These are phyloP conservation scores for Serendipita sp. DNA, from an alignment of 768 basidiomycete species.

Conservation along the genomic window DNA sequence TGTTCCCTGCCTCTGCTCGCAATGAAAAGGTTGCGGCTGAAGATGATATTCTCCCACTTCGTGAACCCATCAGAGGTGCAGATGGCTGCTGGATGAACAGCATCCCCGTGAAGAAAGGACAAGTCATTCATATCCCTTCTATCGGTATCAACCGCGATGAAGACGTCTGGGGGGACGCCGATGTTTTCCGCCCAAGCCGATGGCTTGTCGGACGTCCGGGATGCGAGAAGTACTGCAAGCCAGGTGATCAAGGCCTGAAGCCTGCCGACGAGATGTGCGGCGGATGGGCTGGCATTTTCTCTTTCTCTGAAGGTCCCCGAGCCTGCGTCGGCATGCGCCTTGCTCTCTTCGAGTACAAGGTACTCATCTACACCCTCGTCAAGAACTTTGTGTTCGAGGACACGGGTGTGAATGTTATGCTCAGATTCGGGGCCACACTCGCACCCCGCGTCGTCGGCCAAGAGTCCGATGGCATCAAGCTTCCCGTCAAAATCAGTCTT, in stretches of 20 bases:
- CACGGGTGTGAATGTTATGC: slow-evolving; percentile 15
- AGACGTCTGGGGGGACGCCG: slow-evolving; percentile 24
- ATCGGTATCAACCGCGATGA: slow-evolving; percentile 20
- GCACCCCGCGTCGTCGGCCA: slow-evolving; percentile 8
- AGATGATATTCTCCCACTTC: slow-evolving; percentile 29
- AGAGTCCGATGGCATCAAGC: slow-evolving; percentile 7
- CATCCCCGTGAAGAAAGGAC: slow-evolving; percentile 22
- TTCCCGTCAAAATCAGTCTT: slow-evolving; percentile 9
- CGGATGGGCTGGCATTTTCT: slow-evolving; percentile 24
- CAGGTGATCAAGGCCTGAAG: slow-evolving; percentile 16
- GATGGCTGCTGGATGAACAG: slow-evolving; percentile 17
- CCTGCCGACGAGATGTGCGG: slow-evolving; percentile 13
- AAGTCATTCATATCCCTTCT: slow-evolving; percentile 24
- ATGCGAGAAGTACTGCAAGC: slow-evolving; percentile 8
- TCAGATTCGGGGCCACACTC: slow-evolving; percentile 7
- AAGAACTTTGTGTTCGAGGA: slow-evolving; percentile 23
- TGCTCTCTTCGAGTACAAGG: slow-evolving; percentile 26
- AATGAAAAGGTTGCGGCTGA: slow-evolving; percentile 25
- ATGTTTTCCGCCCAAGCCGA: slow-evolving; percentile 24
- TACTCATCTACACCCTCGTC: slow-evolving; percentile 23
- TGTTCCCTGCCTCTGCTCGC: slow-evolving; percentile 26
- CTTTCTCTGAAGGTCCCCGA: slow-evolving; percentile 29
- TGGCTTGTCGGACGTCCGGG: slow-evolving; percentile 18
- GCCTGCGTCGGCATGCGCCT: slow-evolving; percentile 28
- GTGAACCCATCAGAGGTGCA: slow-evolving; percentile 18